phyloP scores from a whole-genome alignment of 73 alveolate species.

The Paramecium caudatum region DNA sequence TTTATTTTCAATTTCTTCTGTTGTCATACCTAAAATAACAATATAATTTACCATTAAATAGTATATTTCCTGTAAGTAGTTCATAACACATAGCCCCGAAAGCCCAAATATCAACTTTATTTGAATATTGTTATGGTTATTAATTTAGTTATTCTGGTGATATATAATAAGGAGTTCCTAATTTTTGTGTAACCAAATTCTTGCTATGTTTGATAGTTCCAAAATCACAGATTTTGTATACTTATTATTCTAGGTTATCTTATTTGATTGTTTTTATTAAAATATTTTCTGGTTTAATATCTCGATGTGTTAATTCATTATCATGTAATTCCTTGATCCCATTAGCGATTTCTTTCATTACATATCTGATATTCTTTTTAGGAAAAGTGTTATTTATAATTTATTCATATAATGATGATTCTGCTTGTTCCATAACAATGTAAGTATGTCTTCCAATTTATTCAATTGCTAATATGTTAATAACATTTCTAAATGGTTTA shows the following conservation, averaged over 20 bases:
- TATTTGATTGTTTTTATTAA: not conserved
- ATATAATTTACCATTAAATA: constrained; percentile 5
- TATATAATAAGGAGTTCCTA: constrained; percentile 54
- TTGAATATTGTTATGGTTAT: not conserved
- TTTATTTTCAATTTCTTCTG: not conserved
- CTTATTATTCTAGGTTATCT: not conserved
- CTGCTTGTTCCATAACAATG: constrained; percentile 27
- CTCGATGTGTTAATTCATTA: constrained; percentile 17
- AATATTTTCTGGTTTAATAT: constrained; percentile 58
- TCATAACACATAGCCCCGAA: not conserved
- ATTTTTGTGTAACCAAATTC: not conserved
- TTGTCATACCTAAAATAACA: not conserved
- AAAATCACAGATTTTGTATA: constrained; percentile 45
- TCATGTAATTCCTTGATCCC: constrained; percentile 36
- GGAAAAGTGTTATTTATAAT: not conserved
- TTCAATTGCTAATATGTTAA: not conserved
- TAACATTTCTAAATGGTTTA: not conserved
- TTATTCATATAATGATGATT: not conserved
- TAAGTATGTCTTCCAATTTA: not conserved
- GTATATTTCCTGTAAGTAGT: not conserved
- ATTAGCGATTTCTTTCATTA: not conserved
- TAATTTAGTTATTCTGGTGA: constrained; percentile 20
- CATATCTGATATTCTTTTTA: not conserved
- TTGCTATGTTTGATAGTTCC: not conserved
- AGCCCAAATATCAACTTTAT: constrained; percentile 39